Percentiles rank a stretch among this genome's conserved stretches.
Conservation (phyloP, 495 filamentous ascomycete species). For the Daldinia concentrica region DNA sequence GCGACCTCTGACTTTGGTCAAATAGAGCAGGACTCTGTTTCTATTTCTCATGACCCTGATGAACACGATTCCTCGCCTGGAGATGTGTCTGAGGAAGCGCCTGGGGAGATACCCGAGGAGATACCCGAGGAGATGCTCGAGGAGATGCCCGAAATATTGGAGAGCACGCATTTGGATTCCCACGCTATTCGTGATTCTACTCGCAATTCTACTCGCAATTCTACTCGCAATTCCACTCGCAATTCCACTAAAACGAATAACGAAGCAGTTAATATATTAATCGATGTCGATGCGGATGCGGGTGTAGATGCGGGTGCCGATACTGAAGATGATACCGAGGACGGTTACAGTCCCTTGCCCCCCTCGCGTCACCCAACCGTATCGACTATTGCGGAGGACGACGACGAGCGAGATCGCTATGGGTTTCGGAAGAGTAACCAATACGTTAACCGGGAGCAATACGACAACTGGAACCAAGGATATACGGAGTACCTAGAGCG, state of each 20-base stretch:
- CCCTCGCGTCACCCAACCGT: constrained; percentile 41
- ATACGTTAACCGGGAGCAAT: constrained; percentile 77
- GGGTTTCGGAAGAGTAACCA: constrained; percentile 91
- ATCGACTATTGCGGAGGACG: constrained; percentile 36
- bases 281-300: not conserved
- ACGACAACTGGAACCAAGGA: constrained; percentile 79
- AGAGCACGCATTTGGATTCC: constrained; percentile 9
- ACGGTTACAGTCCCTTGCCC: constrained; percentile 20
- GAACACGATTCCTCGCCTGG: constrained; percentile 46
- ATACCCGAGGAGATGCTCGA: no score
- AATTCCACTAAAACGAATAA: constrained; percentile 46
- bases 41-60: constrained; percentile 50
- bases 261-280: constrained; percentile 55
- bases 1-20: constrained; percentile 33
- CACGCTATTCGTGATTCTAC: constrained; percentile 22
- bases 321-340: constrained; percentile 33
- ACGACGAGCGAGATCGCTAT: constrained; percentile 75
- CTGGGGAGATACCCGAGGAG: constrained; percentile 45
- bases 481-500: constrained; percentile 76
- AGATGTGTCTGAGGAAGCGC: constrained; percentile 30
- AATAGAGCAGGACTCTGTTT: constrained; percentile 51
- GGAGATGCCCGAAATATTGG: constrained; percentile 26
- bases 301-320: not conserved
- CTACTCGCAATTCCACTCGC: not conserved
- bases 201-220: not conserved